These are phyloP conservation scores for Fusarium metavorans DNA, from an alignment of 2,329 filamentous ascomycete species.

Conservation along the genomic window DNA sequence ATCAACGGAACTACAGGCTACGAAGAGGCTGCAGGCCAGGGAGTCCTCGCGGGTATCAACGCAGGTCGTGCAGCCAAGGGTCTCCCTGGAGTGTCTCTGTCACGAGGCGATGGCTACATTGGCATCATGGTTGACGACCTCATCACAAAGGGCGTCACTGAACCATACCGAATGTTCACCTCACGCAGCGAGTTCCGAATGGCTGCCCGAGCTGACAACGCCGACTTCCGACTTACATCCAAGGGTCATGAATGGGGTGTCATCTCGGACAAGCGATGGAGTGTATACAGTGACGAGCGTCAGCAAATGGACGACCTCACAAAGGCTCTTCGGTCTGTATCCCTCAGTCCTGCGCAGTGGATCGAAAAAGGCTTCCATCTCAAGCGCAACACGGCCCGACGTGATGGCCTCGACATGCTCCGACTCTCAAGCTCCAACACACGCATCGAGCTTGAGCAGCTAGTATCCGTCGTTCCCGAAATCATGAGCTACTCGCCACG, in stretches of 20 bases:
- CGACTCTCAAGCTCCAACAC: conserved; percentile 70
- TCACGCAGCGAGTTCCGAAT: conserved; percentile 95
- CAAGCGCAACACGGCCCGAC: conserved; percentile 72
- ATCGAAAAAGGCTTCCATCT: conserved; percentile 75
- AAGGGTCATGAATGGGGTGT: conserved; percentile 82
- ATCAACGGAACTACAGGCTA: conserved; percentile 99
- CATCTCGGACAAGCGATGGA: conserved; percentile 84
- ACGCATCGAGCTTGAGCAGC: conserved; percentile 59
- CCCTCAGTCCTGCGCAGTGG: conserved; percentile 75
- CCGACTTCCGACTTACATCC: conserved; percentile 85
- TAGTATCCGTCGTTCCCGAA: conserved; percentile 69
- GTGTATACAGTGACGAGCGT: conserved; percentile 72
- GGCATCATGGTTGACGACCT: conserved; percentile 99
- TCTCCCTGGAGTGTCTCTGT: conserved; percentile 74
- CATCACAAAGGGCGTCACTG: conserved; percentile 94
- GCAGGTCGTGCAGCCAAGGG: conserved; percentile 83
- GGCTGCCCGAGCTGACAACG: conserved; percentile 92
- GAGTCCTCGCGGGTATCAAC: conserved; percentile 92
- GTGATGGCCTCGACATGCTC: conserved; percentile 84
- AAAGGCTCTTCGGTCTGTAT: conserved; percentile 67
- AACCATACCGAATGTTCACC: conserved; percentile 99
- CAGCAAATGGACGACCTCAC: conserved; percentile 76
- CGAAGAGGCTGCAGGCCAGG: conserved; percentile 95
- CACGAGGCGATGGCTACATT: conserved; percentile 92
- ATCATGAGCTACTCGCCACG: conserved; percentile 66